Conservation (phyloP, 1,284 basidiomycete species). For the Inonotus hispidus region DNA sequence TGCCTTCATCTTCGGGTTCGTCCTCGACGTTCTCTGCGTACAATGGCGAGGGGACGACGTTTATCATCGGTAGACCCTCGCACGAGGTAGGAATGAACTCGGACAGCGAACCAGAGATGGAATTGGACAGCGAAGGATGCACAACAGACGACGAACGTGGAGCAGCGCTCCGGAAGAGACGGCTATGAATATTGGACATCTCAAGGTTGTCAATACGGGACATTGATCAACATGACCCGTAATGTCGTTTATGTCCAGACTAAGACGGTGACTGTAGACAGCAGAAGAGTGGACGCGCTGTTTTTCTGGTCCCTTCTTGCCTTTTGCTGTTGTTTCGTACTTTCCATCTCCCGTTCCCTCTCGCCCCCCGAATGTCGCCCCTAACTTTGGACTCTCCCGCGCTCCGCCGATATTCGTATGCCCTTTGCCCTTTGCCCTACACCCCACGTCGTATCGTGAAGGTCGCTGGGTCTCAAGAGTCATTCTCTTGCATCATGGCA, state of each 20-base stretch:
- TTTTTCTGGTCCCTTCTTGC: slow-evolving; percentile 7
- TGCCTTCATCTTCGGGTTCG: slow-evolving; percentile 36
- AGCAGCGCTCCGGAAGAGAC: slow-evolving; percentile 20
- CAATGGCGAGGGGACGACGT: neutral
- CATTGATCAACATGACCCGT: neutral
- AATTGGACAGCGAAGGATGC: slow-evolving; percentile 47
- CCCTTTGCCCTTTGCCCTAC: slow-evolving; percentile 4
- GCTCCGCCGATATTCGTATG: slow-evolving; percentile 10
- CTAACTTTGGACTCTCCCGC: slow-evolving; percentile 6
- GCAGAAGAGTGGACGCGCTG: neutral
- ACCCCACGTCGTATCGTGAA: neutral
- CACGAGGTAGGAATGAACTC: slow-evolving; percentile 31
- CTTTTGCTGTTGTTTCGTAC: slow-evolving; percentile 21
- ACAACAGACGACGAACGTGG: slow-evolving; percentile 37
- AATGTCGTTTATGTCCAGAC: neutral
- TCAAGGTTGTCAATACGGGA: neutral
- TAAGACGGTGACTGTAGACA: neutral
- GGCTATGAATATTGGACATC: neutral
- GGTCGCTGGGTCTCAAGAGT: neutral
- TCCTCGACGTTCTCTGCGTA: neutral
- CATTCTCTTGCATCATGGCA: neutral
- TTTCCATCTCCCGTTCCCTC: slow-evolving; percentile 16
- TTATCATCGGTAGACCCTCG: neutral
- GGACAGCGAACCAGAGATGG: slow-evolving; percentile 58
- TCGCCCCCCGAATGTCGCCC: slow-evolving; percentile 6